Base-by-base conservation (phyloP, 257 asterid genomes). In the Osmanthus fragrans region DNA sequence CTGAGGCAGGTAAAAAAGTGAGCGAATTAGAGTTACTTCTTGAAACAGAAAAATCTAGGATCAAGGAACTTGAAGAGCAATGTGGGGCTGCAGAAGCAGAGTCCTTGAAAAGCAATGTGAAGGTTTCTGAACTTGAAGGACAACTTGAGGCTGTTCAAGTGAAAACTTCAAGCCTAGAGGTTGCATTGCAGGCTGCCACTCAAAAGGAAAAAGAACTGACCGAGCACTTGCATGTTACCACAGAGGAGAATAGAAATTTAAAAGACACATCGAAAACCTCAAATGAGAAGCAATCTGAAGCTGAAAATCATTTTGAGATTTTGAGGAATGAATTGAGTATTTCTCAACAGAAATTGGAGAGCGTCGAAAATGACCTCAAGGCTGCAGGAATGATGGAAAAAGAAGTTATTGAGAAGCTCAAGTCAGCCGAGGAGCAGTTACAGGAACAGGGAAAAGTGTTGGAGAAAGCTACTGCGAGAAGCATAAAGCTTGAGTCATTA, bases 11-110 rank as follows among this genome's bases (percentile, higher is more conserved):
- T n/a, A 84, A 90, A 78, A 91, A 82, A 88, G 91, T 42, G 79
- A 82, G 89, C 11, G 92, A 94, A 75, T 74, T 94, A 75, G 92
- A 94, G 91, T 79, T 87, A 54, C 87, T 91, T 81, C 93, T 94
- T 32, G 95, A 88, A 78, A 87, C 92, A 6, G 97, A 94, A 73
- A 94, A 88, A 60, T 71, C 84, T 21, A 88, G 92, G 87, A 88
- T 87, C 81, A 92, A 82, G 90, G 97, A 92, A 89, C 94, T 91
- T 65, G 97, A 94, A 84, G 97, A 90, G 85, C 94, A 90, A 79
- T 78, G 80, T 32, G 85, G 56, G 85, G 79, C 72, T 60, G 85
- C 85, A 47, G 96, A 88, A 73, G 88, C 76, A 68, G 94, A 94
- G 69, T 80, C 87, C 10, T 80, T 42, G 80, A 77, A 84, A 79